phyloP scores from a whole-genome alignment of 352 stramenopile species.

The Phytophthora tubulina region DNA sequence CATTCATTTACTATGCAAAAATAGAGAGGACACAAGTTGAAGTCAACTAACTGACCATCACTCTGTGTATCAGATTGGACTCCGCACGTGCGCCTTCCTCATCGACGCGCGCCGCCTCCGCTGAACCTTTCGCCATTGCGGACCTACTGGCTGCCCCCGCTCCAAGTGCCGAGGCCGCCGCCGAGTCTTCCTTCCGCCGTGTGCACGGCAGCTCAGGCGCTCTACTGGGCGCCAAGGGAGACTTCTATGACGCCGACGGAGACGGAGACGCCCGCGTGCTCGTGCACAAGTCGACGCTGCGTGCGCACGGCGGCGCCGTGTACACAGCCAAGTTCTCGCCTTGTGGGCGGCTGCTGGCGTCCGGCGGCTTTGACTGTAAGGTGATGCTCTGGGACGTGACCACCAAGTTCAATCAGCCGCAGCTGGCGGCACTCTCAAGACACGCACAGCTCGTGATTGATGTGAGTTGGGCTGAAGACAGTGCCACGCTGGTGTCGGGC shows the following conservation, averaged over 20 bases:
- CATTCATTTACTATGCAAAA: constrained; percentile 1
- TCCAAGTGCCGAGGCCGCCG: constrained; percentile 43
- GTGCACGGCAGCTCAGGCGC: constrained; percentile 43
- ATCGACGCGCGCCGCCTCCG: constrained; percentile 32
- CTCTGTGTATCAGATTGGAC: constrained; percentile 62
- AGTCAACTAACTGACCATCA: constrained; percentile 36
- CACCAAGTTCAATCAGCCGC: constrained; percentile 90
- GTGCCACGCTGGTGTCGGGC: constrained; percentile 71
- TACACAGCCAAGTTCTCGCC: constrained; percentile 91
- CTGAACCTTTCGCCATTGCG: constrained; percentile 76
- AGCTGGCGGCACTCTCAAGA: constrained; percentile 77
- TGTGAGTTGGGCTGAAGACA: constrained; percentile 87
- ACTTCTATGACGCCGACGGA: constrained; percentile 60
- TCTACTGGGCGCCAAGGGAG: constrained; percentile 60
- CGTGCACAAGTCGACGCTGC: constrained; percentile 85
- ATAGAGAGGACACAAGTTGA: constrained; percentile 20
- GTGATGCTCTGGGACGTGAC: constrained; percentile 90
- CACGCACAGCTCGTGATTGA: constrained; percentile 90
- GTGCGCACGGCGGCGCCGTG: constrained; percentile 78
- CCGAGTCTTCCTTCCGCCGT: constrained; percentile 48
- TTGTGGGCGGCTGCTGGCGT: constrained; percentile 82
- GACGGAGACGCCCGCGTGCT: constrained; percentile 76
- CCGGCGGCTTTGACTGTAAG: constrained; percentile 82
- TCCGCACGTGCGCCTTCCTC: constrained; percentile 55
- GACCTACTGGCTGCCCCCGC: constrained; percentile 67